A percentile compares a stretch with the other conserved stretches of the same genome.
Evolutionary conservation across 2,329 filamentous ascomycete genomes (phyloP).

Genomic region (Lasiodiplodia gonubiensis): DNA sequence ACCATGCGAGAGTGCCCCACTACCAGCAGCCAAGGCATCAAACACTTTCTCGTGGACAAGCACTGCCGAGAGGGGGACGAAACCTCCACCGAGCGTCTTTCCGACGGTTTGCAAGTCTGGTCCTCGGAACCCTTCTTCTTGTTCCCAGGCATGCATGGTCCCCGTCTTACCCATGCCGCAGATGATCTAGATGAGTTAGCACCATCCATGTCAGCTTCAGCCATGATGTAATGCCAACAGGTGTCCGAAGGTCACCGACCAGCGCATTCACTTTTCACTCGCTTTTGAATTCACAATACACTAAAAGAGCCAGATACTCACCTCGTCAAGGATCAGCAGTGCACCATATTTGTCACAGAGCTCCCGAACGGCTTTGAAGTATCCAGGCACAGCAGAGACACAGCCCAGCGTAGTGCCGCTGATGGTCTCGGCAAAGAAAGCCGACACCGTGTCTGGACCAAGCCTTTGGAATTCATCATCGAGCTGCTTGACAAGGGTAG

Average conservation of each 20-base stretch:
- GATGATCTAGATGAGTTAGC: slow-evolving; percentile 40
- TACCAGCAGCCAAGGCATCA: slow-evolving; percentile 23
- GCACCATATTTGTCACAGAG: slow-evolving; percentile 63
- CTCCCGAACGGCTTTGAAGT: slow-evolving; percentile 59
- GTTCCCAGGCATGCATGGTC: slow-evolving; percentile 39
- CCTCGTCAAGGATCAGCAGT: slow-evolving; percentile 59
- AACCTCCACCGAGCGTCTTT: slow-evolving; percentile 22
- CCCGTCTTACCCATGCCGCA: slow-evolving; percentile 40
- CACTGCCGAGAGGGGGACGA: slow-evolving; percentile 25
- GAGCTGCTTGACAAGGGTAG: slow-evolving; percentile 51
- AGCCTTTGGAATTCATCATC: slow-evolving; percentile 38
- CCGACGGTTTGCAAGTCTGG: slow-evolving; percentile 25
- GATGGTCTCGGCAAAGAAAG: slow-evolving; percentile 59
- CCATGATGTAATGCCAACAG: background rate
- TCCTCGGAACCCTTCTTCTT: slow-evolving; percentile 24
- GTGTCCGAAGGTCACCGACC: background rate
- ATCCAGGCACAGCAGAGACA: slow-evolving; percentile 58
- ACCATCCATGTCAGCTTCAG: background rate
- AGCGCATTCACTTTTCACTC: background rate
- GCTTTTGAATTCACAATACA: background rate
- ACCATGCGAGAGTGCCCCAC: slow-evolving; percentile 17
- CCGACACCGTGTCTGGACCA: slow-evolving; percentile 55
- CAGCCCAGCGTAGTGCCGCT: slow-evolving; percentile 59
- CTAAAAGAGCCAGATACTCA: background rate
- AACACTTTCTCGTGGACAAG: slow-evolving; percentile 21